Base-by-base conservation (phyloP, 1,284 basidiomycete species). In the Ceratobasidium theobromae region DNA sequence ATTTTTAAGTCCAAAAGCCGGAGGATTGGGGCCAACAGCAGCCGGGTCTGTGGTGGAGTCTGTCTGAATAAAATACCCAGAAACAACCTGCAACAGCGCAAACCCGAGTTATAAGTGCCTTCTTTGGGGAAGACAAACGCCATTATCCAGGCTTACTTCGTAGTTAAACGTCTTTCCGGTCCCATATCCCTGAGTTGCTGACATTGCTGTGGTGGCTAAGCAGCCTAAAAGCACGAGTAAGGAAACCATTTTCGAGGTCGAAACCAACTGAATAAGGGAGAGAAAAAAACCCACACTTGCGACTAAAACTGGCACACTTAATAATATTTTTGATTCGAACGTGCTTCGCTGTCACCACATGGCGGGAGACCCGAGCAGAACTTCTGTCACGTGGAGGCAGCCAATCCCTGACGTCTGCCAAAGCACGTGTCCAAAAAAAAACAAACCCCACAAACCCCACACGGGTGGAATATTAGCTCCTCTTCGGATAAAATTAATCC, bases 1-100 rank as follows among this genome's bases (percentile, higher is more conserved):
- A 11, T 83, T 71, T 28, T 38, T 62, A 9, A 90, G 76, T 5
- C 88, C 88, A 68, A 91, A 87, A 28, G 82, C 78, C 8, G 80
- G 76, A 8, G 84, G 85, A 23, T 86, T 74, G 16, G 72, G 67
- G 38, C 67, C 67, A 40, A 69, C 62, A 23, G 48, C 33, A n/a
- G 53, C 33, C 48, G 65, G 55, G 57, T 70, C 72, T 35, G 75
- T 71, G 58, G 77, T 76, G 16, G 48, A 28, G 16, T 70, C 64
- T 14, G 68, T 55, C 53, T 80, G 78, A 9, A 73, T 53, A 66
- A 81, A 81, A 69, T 77, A 79, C 16, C 77, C 78, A 43, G 75
- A 70, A 28, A 79, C 72, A 14, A 73, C 62, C 79, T 80, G 27
- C 12, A 51, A 9, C 5, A 30, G 9, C n/a, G n/a, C n/a, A 45